Evolutionary conservation across 768 basidiomycete genomes (phyloP), one percentile per base, ranked within the genome.

Genomic region (Chiua virens): DNA sequence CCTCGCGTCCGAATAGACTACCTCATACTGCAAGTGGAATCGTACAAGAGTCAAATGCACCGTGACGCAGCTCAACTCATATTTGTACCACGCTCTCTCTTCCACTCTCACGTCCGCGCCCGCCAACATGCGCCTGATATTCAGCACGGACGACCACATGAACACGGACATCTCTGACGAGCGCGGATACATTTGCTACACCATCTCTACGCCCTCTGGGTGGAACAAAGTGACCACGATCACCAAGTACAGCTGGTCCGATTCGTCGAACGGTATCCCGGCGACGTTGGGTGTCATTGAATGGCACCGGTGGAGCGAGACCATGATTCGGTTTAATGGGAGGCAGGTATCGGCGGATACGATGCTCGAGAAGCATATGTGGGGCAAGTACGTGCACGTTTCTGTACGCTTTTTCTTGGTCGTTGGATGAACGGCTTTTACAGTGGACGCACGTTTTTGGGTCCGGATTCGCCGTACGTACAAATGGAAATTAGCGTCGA

Each of bases 401-500:
- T 30, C 3, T 8, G 10, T 7, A 5, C 13, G 10, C 18, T 15
- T 6, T 20, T 10, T 14, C 10, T 3, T 14, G 17, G 3, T 28
- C 2, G 14, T 28, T 47, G 18, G 18, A 11, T 14, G 15, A 18
- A 3, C 21, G 21, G 23, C 4, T 35, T 13, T 14, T 5, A 18
- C 11, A 69, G 66, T 28, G 52, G 58, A 25, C 63, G 61, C n/a
- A 41, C 56, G 3, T 68, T 69, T 42, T 49, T 41, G 9, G 69
- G 63, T 2, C 65, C 55, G 0, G 65, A 68, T 46, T 5, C 57
- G 62, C 1, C 56, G 39, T 14, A 46, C 54, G 42, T 69, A 67
- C 50, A 58, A 61, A 13, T 71, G 67, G 70, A 52, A 48, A 6
- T 21, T 68, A 4, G 41, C 21, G 13, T 41, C 46, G 34, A 34